A percentile compares a stretch with the other conserved stretches of the same genome.
Conservation (phyloP, 352 stramenopile genomes). For the Pythium dissotocum region DNA sequence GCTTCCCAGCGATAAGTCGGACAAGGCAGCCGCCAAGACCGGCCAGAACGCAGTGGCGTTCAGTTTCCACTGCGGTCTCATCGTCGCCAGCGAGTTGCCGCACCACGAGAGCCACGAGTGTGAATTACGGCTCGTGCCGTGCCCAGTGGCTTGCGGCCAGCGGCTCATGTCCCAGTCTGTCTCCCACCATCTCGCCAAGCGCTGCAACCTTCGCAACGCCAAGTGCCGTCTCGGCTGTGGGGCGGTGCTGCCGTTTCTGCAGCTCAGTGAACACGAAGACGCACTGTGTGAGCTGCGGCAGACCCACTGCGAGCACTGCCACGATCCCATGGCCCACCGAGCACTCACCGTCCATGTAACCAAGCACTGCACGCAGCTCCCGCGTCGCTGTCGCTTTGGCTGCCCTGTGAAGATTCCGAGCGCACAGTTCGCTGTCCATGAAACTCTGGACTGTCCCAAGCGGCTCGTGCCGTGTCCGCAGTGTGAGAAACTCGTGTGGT, state of each 20-base stretch:
- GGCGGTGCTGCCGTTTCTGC: slow-evolving; percentile 41
- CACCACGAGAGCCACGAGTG: slow-evolving; percentile 45
- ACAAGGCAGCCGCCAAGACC: too few species aligned
- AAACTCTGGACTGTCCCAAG: slow-evolving; percentile 53
- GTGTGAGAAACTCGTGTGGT: slow-evolving; percentile 52
- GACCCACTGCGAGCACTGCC: slow-evolving; percentile 60
- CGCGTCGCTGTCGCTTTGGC: slow-evolving; percentile 54
- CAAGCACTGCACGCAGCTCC: slow-evolving; percentile 35
- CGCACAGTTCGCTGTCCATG: slow-evolving; percentile 33
- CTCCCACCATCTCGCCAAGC: slow-evolving; percentile 43
- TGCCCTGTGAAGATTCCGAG: slow-evolving; percentile 36
- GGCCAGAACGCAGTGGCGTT: not conserved
- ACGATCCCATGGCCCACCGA: slow-evolving; percentile 31
- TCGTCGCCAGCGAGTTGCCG: slow-evolving; percentile 14
- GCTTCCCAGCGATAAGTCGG: not conserved
- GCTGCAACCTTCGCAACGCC: slow-evolving; percentile 64
- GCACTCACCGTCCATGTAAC: slow-evolving; percentile 39
- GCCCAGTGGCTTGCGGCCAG: slow-evolving; percentile 68
- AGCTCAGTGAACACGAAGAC: slow-evolving; percentile 58
- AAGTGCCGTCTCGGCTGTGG: slow-evolving; percentile 62
- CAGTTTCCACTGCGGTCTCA: slow-evolving; percentile 32
- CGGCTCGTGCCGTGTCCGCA: slow-evolving; percentile 53
- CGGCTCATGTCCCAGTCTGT: slow-evolving; percentile 41
- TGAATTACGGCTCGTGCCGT: slow-evolving; percentile 49
- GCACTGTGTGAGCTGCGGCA: slow-evolving; percentile 40